A percentile compares a stretch with the other conserved stretches of the same genome.
These are phyloP conservation scores for Cudoniella acicularis DNA, from an alignment of 495 filamentous ascomycete species.

Conservation along the genomic window DNA sequence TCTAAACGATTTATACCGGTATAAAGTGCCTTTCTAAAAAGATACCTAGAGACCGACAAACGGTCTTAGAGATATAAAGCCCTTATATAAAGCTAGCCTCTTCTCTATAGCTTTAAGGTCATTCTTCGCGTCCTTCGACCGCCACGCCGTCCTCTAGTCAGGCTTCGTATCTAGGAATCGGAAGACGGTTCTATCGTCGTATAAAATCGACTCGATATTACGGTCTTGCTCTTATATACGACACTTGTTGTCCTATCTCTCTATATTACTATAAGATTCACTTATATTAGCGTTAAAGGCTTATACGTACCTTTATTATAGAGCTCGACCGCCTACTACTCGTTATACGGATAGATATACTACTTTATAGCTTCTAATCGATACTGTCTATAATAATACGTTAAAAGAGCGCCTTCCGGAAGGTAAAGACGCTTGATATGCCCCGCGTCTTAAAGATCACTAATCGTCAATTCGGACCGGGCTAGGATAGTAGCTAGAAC, in stretches of 20 bases:
- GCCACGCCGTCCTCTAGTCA: slow-evolving; percentile 15
- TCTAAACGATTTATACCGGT: slow-evolving; percentile 18
- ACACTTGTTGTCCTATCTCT: slow-evolving; percentile 20
- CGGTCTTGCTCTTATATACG: slow-evolving; percentile 16
- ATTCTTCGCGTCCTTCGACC: slow-evolving; percentile 18
- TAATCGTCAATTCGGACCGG: slow-evolving; percentile 13
- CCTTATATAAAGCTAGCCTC: slow-evolving; percentile 16
- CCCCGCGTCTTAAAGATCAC: slow-evolving; percentile 7
- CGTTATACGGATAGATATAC: slow-evolving; percentile 15
- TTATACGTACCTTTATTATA: slow-evolving; percentile 12
- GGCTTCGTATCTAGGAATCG: slow-evolving; percentile 15
- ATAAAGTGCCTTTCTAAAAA: slow-evolving; percentile 19
- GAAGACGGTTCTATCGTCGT: slow-evolving; percentile 16
- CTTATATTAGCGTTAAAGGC: slow-evolving; percentile 17
- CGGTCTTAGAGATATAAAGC: slow-evolving; percentile 18
- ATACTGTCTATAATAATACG: slow-evolving; percentile 16
- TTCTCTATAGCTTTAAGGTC: slow-evolving; percentile 20
- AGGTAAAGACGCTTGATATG: slow-evolving; percentile 12
- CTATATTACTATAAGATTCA: slow-evolving; percentile 15
- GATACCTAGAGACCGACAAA: slow-evolving; percentile 17
- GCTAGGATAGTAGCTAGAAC: slow-evolving; percentile 12
- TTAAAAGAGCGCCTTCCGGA: slow-evolving; percentile 16
- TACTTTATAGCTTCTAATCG: slow-evolving; percentile 16
- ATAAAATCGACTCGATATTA: slow-evolving; percentile 20
- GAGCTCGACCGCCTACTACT: slow-evolving; percentile 16